phyloP scores from a whole-genome alignment of 441 rosid species.

The Sinapis alba region DNA sequence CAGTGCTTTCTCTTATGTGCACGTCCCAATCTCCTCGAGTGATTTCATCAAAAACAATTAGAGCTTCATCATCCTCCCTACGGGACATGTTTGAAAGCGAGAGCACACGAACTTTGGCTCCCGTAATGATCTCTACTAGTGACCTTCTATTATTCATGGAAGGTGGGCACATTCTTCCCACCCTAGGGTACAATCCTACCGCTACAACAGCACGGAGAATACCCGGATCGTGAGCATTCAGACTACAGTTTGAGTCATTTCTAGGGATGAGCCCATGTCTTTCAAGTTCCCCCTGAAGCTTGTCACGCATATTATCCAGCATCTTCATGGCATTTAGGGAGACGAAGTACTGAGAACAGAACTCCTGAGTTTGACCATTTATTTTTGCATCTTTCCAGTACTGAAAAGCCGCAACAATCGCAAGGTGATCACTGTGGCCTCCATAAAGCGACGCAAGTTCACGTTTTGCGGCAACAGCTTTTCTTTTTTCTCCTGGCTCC shows the following conservation, averaged over 20 bases:
- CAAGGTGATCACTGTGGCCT: constrained; percentile 83
- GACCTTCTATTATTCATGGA: constrained; percentile 47
- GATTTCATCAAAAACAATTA: constrained; percentile 77
- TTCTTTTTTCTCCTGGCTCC: constrained; percentile 64
- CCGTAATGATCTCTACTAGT: constrained; percentile 64
- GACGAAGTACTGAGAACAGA: constrained; percentile 74
- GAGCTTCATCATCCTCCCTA: constrained; percentile 43
- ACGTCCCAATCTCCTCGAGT: constrained; percentile 75
- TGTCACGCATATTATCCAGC: constrained; percentile 73
- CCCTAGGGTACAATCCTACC: constrained; percentile 84
- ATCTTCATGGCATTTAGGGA: constrained; percentile 69
- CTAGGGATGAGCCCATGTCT: constrained; percentile 64
- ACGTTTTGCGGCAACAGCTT: constrained; percentile 59
- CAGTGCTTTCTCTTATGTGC: constrained; percentile 62
- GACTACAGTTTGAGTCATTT: constrained; percentile 54
- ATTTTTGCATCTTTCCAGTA: constrained; percentile 78
- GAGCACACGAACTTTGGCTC: constrained; percentile 67
- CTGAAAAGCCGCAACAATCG: constrained; percentile 81
- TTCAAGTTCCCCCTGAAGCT: constrained; percentile 67
- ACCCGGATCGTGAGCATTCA: constrained; percentile 69
- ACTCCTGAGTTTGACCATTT: constrained; percentile 40
- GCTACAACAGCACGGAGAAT: constrained; percentile 73
- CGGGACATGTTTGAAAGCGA: constrained; percentile 56
- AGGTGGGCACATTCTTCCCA: constrained; percentile 63
- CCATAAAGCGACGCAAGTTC: constrained; percentile 81